Evolutionary conservation across 768 basidiomycete genomes (phyloP).

Genomic region (Lactifluus subvellereus): DNA sequence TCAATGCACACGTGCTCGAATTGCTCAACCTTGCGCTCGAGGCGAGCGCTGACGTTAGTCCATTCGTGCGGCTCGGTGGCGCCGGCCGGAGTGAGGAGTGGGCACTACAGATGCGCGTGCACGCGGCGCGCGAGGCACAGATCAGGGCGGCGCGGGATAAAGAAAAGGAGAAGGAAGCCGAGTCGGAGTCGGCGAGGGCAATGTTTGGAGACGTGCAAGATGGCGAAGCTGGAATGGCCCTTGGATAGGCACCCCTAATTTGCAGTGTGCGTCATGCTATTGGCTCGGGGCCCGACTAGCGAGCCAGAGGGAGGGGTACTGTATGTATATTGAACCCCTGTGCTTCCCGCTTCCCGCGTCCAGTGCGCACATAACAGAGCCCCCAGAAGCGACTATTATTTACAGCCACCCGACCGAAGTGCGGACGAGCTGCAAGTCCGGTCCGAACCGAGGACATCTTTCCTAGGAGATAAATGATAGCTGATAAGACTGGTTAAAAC

Average conservation of each 20-base stretch:
- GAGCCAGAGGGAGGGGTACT: not conserved
- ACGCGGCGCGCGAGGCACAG: conserved; percentile 15
- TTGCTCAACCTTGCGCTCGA: conserved; percentile 79
- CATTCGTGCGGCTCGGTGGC: conserved; percentile 5
- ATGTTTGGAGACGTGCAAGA: conserved; percentile 16
- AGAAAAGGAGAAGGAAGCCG: conserved; percentile 3
- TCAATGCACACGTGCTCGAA: conserved; percentile 76
- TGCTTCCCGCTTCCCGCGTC: too few relatives aligned
- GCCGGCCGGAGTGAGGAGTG: conserved; percentile 16
- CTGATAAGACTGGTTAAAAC: too few relatives aligned
- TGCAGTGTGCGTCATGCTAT: not conserved
- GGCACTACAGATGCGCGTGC: conserved; percentile 20
- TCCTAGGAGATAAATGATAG: too few relatives aligned
- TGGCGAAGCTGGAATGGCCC: conserved; percentile 9
- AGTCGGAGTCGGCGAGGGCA: not conserved
- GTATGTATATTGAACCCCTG: not conserved
- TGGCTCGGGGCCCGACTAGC: not conserved
- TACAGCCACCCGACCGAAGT: not conserved
- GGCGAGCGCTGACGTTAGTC: conserved; percentile 16
- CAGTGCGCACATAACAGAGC: too few relatives aligned
- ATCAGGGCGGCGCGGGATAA: conserved; percentile 4
- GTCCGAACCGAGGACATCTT: not conserved
- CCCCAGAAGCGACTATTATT: too few relatives aligned
- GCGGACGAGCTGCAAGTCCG: not conserved
- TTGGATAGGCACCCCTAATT: not conserved